These are phyloP conservation scores for Penicillium sp. DNA, from an alignment of 2,329 filamentous ascomycete species.

Conservation along the genomic window DNA sequence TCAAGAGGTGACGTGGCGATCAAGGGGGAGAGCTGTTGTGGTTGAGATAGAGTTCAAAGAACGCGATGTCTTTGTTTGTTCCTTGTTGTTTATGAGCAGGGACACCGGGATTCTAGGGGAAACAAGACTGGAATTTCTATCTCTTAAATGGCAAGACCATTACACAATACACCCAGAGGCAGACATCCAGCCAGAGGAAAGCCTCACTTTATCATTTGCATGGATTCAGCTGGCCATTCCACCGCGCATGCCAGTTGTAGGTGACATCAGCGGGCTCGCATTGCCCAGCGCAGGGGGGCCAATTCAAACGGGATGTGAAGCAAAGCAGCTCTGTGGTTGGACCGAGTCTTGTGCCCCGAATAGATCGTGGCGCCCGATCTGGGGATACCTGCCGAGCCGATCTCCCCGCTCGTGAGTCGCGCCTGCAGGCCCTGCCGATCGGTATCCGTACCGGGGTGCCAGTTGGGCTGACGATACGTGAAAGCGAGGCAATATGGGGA, in stretches of 20 bases:
- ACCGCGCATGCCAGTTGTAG: not conserved
- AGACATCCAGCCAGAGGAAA: not conserved
- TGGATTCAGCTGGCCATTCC: not conserved
- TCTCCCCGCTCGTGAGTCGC: not conserved
- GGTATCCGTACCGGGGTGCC: not conserved
- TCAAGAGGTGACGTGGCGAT: not conserved
- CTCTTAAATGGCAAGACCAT: no score
- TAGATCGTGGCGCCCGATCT: not conserved
- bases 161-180: no score
- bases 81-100: no score
- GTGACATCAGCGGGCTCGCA: not conserved
- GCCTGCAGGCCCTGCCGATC: not conserved
- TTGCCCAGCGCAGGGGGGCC: not conserved
- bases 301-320: not conserved
- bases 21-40: not conserved
- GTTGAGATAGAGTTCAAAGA: not conserved
- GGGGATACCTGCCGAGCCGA: not conserved
- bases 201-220: not conserved
- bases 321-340: not conserved
- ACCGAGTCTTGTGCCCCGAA: not conserved
- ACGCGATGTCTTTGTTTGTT: not conserved
- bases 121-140: no score
- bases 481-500: not conserved
- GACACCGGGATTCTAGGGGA: no score
- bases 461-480: not conserved